phyloP scores from a whole-genome alignment of 1,139 yeast genomes.

The Arxiozyma slooffiae region DNA sequence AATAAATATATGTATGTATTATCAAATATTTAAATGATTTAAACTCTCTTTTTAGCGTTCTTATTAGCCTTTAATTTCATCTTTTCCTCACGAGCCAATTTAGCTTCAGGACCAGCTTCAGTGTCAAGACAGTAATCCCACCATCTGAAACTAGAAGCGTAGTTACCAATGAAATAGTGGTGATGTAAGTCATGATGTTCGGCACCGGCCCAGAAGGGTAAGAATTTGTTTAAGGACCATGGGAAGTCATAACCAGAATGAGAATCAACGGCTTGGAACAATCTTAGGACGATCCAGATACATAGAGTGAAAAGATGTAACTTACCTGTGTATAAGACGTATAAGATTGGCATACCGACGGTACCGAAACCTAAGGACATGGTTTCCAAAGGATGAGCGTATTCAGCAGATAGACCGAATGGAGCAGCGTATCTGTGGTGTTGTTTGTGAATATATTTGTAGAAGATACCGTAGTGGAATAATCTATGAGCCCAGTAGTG shows the following conservation, averaged over 20 bases:
- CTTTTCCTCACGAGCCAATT: slow-evolving; percentile 48
- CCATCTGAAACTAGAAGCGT: slow-evolving; percentile 89
- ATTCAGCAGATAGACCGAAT: slow-evolving; percentile 91
- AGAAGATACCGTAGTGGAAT: slow-evolving; percentile 75
- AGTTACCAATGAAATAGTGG: slow-evolving; percentile 84
- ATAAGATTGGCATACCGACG: slow-evolving; percentile 79
- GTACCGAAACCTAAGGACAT: slow-evolving; percentile 87
- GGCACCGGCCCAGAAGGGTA: slow-evolving; percentile 98
- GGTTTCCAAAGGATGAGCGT: slow-evolving; percentile 92
- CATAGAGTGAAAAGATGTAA: slow-evolving; percentile 79
- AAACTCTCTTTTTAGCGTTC: slow-evolving; percentile 17
- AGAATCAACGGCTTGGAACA: slow-evolving; percentile 90
- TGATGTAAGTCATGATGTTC: slow-evolving; percentile 97
- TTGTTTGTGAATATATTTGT: slow-evolving; percentile 87
- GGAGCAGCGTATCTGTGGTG: slow-evolving; percentile 97
- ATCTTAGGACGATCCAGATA: slow-evolving; percentile 77
- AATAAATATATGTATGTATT: too few species aligned
- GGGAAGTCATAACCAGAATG: slow-evolving; percentile 98
- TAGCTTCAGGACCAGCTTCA: slow-evolving; percentile 69
- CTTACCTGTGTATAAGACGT: slow-evolving; percentile 52
- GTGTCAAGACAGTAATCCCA: slow-evolving; percentile 81
- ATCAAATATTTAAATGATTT: too few species aligned
- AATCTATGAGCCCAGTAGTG: slow-evolving; percentile 91
- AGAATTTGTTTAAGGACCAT: slow-evolving; percentile 80
- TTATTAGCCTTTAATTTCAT: slow-evolving; percentile 44